A percentile compares a stretch with the other conserved stretches of the same genome.
Conservation (phyloP, 106 monocot species). For the Dendrobium nobile region DNA sequence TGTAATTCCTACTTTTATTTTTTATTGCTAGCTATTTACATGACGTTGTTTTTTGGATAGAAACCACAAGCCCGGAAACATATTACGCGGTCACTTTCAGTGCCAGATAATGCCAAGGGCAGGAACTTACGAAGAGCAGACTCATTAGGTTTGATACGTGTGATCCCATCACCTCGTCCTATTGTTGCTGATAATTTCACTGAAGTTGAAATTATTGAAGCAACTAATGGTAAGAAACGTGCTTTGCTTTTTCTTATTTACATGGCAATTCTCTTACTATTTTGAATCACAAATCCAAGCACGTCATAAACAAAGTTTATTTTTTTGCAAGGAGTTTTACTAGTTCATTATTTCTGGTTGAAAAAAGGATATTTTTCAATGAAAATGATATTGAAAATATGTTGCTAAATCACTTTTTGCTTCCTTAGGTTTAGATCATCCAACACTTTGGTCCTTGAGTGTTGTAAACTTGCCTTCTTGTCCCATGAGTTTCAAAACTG, state of each 20-base stretch:
- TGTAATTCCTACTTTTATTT: too few relatives aligned
- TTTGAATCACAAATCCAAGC: neutral
- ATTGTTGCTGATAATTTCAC: slow-evolving; percentile 26
- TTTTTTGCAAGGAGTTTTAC: neutral
- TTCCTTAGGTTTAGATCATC: neutral
- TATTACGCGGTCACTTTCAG: slow-evolving; percentile 84
- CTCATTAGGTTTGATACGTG: slow-evolving; percentile 64
- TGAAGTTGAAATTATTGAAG: slow-evolving; percentile 31
- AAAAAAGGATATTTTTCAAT: neutral
- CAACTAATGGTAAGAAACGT: slow-evolving; percentile 35
- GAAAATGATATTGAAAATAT: neutral
- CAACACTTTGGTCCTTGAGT: neutral
- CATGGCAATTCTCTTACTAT: neutral
- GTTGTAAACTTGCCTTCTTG: neutral
- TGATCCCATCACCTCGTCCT: slow-evolving; percentile 79
- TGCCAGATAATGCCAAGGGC: slow-evolving; percentile 63
- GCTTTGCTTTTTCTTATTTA: neutral
- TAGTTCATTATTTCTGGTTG: neutral
- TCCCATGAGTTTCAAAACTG: neutral
- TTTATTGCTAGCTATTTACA: neutral
- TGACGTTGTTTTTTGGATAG: slow-evolving; percentile 17
- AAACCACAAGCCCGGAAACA: slow-evolving; percentile 39
- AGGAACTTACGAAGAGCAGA: slow-evolving; percentile 41
- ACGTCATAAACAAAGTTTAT: neutral
- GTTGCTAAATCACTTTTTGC: neutral